Evolutionary conservation across 345 rosid species (phyloP).

Genomic region (Orychophragmus violaceus): DNA sequence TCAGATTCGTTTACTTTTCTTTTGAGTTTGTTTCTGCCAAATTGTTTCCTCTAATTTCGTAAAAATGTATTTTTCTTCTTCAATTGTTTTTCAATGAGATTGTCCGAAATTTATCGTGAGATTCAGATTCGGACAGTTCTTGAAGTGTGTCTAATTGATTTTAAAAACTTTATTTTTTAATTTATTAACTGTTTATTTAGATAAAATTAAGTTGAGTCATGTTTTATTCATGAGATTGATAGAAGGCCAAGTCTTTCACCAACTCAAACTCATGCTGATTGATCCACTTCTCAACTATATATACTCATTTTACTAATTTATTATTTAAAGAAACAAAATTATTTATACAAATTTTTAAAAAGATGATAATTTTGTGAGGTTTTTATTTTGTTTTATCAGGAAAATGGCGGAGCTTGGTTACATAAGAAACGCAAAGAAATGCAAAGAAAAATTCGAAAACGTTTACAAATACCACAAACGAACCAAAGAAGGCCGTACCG

Average conservation of each 20-base stretch:
- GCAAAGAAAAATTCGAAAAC: constrained; percentile 94
- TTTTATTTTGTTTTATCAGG: constrained; percentile 33
- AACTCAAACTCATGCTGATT: constrained; percentile 20
- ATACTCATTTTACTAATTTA: background rate
- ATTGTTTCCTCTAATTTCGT: background rate
- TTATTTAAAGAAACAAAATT: background rate
- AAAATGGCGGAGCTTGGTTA: constrained; percentile 70
- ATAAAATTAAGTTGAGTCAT: constrained; percentile 34
- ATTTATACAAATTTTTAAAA: no score
- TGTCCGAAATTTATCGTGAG: constrained; percentile 9
- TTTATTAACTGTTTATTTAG: constrained; percentile 10
- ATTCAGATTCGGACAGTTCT: constrained; percentile 32
- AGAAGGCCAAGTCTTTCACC: background rate
- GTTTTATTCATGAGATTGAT: constrained; percentile 25
- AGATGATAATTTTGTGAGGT: no score
- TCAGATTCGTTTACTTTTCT: constrained; percentile 10
- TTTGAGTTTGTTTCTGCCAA: background rate
- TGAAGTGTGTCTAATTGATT: constrained; percentile 5
- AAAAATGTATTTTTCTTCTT: background rate
- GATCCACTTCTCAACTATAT: constrained; percentile 14
- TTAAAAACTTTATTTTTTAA: background rate
- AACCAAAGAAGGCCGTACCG: constrained; percentile 73
- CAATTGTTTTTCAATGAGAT: background rate
- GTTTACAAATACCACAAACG: constrained; percentile 89
- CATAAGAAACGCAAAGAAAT: constrained; percentile 74